These are phyloP conservation scores for Discostella stelligera DNA, from an alignment of 352 stramenopile genomes.

Conservation along the genomic window DNA sequence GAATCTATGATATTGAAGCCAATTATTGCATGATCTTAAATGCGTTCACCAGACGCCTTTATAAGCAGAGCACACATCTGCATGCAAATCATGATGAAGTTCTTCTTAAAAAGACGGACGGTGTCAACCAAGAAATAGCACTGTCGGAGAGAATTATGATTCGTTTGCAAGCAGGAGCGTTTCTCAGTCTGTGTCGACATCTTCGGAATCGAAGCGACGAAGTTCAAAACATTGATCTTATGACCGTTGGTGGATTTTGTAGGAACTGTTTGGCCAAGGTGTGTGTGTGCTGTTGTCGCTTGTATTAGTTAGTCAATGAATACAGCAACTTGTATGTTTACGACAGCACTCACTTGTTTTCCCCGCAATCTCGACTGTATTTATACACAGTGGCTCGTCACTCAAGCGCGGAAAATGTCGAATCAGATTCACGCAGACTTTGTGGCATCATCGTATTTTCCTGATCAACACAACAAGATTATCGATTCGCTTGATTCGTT, in stretches of 20 bases:
- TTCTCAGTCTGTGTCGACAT: constrained; percentile 74
- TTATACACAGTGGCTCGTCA: constrained; percentile 73
- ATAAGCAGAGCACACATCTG: constrained; percentile 38
- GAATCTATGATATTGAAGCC: not conserved
- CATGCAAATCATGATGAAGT: constrained; percentile 46
- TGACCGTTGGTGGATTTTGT: constrained; percentile 83
- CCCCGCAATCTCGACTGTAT: not conserved
- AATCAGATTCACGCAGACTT: constrained; percentile 27
- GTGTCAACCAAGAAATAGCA: not conserved
- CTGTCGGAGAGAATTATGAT: constrained; percentile 32
- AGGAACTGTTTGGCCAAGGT: constrained; percentile 85
- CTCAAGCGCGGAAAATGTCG: constrained; percentile 65
- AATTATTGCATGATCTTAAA: not conserved
- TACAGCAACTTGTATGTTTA: too few species aligned
- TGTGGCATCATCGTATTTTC: constrained; percentile 32
- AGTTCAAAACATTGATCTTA: constrained; percentile 84
- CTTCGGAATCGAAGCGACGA: constrained; percentile 73
- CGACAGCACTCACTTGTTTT: too few species aligned
- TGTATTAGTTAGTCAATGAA: too few species aligned
- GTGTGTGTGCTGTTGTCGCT: constrained; percentile 8
- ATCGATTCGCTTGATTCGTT: constrained; percentile 64
- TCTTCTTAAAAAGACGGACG: constrained; percentile 30
- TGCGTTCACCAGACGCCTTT: constrained; percentile 27
- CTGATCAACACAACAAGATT: constrained; percentile 28
- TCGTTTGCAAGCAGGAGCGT: constrained; percentile 75